These are phyloP conservation scores for Mycena floridula DNA, from an alignment of 768 basidiomycete species.

Conservation along the genomic window DNA sequence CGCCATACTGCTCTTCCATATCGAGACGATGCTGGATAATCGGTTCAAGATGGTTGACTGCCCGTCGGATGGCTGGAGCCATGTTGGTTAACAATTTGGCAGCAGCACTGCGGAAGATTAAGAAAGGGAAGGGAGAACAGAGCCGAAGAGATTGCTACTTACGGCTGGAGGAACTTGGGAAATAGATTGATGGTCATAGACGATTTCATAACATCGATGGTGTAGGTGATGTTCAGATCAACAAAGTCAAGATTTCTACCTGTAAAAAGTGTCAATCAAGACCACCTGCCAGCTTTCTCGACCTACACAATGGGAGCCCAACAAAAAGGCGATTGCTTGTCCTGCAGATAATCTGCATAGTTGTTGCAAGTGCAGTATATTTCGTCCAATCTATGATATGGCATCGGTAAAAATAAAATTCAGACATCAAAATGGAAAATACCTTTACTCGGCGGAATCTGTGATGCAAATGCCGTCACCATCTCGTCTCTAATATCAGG, in stretches of 20 bases:
- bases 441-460: too few species aligned
- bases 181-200: constrained; percentile 24
- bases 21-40: constrained; percentile 24
- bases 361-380: too few species aligned
- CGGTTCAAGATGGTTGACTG: too few species aligned
- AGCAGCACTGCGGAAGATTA: too few species aligned
- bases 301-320: background rate
- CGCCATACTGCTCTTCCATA: constrained; percentile 20
- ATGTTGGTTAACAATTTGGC: constrained; percentile 3
- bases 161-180: constrained; percentile 36
- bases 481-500: too few species aligned
- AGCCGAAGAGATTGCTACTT: constrained; percentile 9
- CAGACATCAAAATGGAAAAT: too few species aligned
- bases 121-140: background rate
- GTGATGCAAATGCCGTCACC: too few species aligned
- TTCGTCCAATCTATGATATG: constrained; percentile 11
- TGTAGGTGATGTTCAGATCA: constrained; percentile 15
- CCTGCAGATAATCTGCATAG: constrained; percentile 5
- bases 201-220: constrained; percentile 23
- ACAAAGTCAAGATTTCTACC: constrained; percentile 3
- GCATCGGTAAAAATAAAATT: too few species aligned
- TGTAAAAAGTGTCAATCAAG: background rate
- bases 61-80: constrained; percentile 6
- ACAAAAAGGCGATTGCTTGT: constrained; percentile 8
- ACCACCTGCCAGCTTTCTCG: background rate